Base-by-base conservation (phyloP, 2,329 filamentous ascomycete genomes). In the Knoxdaviesia capensis region DNA sequence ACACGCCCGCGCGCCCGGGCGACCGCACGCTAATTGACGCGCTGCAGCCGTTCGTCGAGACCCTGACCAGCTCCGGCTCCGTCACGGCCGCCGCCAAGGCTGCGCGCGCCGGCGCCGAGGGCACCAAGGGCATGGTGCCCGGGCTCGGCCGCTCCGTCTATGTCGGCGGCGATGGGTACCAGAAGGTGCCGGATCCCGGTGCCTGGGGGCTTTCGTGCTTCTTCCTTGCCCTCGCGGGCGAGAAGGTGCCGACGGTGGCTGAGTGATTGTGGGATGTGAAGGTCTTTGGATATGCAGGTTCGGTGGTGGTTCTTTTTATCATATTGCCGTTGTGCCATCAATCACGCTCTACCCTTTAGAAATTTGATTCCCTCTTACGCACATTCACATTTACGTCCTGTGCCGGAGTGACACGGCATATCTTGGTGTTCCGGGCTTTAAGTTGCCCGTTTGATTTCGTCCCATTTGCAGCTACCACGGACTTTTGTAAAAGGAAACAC, bases 1-100 rank as follows among this genome's bases (percentile, higher is more conserved):
- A 96, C 59, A 98, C 90, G 2, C 87, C 88, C 1, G 90, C 90
- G 1, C 75, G 79, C 42, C 80, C 80, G 0, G 90, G 90, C 31
- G 90, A 98, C 56, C 71, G 90, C 41, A 98, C 90, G 0, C 63
- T 96, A 34, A 72, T 96, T 33, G 90, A 98, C 59, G 86, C 88
- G 1, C 65, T 98, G 40, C 73, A 82, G 47, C 90, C 90, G 2
- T 98, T 96, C 55, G 77, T 92, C 41, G 71, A 84, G 37, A 72
- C 69, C 3, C 68, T 96, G 3, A 66, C 61, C 6, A 59, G 69
- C 52, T 77, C 75, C 1, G 73, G 72, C 9, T 72, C 82, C 54
- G 56, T 90, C 20, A 69, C 73, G 48, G 66, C 75, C 54, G 87
- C 90, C 6, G 85, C 84, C 0, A 65, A 74, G 51, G 85, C 83